Percentiles rank a stretch among this genome's conserved stretches.
phyloP scores from a whole-genome alignment of 257 asterid genomes.

The Cynanchum wilfordii region DNA sequence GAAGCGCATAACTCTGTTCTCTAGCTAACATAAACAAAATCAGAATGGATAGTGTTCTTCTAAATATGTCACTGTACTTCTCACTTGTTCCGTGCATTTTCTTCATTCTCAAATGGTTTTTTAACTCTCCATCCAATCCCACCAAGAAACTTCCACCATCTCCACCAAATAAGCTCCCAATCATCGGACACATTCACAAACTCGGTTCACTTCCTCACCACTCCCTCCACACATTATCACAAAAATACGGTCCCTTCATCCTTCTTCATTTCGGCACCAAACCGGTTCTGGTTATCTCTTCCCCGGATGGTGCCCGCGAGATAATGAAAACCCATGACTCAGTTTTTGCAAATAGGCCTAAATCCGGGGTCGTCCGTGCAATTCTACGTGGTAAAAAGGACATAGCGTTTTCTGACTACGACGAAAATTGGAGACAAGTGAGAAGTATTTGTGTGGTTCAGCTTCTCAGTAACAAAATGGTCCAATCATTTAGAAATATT shows the following conservation, averaged over 20 bases:
- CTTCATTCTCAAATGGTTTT: background rate
- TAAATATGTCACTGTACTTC: background rate
- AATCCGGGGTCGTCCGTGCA: background rate
- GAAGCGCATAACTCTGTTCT: no score
- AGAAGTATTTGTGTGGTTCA: background rate
- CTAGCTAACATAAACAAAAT: no score
- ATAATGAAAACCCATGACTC: background rate
- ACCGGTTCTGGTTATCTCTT: background rate
- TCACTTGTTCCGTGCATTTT: background rate
- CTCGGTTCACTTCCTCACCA: background rate
- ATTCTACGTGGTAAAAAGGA: background rate
- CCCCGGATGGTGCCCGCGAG: background rate
- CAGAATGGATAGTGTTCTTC: background rate
- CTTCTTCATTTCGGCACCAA: background rate
- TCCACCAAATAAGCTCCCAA: background rate
- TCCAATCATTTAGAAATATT: slow-evolving; percentile 13
- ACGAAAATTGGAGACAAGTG: slow-evolving; percentile 19
- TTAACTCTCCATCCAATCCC: background rate
- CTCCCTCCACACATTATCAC: background rate
- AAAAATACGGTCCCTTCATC: background rate
- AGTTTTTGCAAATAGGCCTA: background rate
- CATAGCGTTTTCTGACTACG: slow-evolving; percentile 23
- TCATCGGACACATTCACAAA: background rate
- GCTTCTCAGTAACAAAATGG: background rate
- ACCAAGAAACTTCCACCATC: background rate